These are phyloP conservation scores for Globisporangium abappressorium DNA, from an alignment of 352 stramenopile genomes.

Conservation along the genomic window DNA sequence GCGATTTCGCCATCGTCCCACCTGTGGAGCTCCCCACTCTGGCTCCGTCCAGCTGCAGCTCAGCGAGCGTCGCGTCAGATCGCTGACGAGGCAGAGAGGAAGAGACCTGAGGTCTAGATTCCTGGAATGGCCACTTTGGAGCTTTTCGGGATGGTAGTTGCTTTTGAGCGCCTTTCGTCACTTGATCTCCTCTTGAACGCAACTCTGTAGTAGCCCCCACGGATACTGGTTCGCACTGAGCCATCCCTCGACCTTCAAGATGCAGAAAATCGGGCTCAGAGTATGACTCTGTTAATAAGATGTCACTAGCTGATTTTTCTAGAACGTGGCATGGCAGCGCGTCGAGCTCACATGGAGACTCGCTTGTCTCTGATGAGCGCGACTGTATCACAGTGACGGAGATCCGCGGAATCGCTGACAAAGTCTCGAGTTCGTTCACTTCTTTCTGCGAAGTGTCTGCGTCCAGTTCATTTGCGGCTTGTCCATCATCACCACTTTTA, in stretches of 20 bases:
- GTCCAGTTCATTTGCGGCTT: not conserved
- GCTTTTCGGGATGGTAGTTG: not conserved
- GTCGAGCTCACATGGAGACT: not conserved
- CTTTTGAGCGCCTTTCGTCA: not conserved
- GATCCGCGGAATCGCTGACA: constrained; percentile 6
- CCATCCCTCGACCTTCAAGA: constrained; percentile 6
- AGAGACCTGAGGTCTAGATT: not conserved
- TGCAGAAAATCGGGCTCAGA: not conserved
- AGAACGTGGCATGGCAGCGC: not conserved
- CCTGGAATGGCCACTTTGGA: constrained; percentile 4
- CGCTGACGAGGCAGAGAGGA: constrained; percentile 5
- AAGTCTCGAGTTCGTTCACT: not conserved
- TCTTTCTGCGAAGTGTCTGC: not conserved
- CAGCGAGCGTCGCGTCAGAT: not conserved
- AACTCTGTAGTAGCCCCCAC: not conserved
- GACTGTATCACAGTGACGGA: constrained; percentile 1
- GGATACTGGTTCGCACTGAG: not conserved
- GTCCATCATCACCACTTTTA: no score
- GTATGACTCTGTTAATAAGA: not conserved
- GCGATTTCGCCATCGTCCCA: constrained; percentile 2
- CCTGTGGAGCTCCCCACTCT: not conserved
- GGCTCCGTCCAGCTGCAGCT: constrained; percentile 9
- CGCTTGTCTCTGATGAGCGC: not conserved
- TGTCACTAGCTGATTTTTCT: not conserved
- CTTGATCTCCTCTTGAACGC: not conserved